Percentiles rank a stretch among this genome's conserved stretches.
Conservation (phyloP, 1,284 basidiomycete genomes). For the Malassezia equina region DNA sequence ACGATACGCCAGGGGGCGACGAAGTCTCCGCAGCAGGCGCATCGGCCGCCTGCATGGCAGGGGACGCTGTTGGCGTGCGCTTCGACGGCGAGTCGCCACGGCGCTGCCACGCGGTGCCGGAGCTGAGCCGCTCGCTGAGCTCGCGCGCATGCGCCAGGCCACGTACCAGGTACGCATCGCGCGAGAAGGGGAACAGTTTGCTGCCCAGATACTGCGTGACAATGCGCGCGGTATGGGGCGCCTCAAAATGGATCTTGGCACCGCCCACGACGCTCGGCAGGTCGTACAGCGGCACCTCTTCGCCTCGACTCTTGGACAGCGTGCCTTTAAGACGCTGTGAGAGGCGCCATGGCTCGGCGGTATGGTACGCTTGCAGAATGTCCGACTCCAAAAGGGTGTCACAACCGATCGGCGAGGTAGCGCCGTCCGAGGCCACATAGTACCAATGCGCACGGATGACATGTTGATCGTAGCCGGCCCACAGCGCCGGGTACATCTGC, state of each 20-base stretch:
- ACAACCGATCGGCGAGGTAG: slow-evolving; percentile 35
- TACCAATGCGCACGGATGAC: slow-evolving; percentile 48
- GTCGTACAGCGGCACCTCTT: slow-evolving; percentile 23
- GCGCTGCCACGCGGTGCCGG: slow-evolving; percentile 2
- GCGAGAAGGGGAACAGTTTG: slow-evolving; percentile 30
- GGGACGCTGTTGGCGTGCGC: background rate
- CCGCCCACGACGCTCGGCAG: slow-evolving; percentile 36
- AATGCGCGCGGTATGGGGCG: slow-evolving; percentile 44
- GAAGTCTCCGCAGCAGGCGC: background rate
- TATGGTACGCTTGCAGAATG: slow-evolving; percentile 45
- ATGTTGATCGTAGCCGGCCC: slow-evolving; percentile 45
- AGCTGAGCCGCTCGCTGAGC: slow-evolving; percentile 4
- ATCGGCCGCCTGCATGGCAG: background rate
- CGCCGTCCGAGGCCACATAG: slow-evolving; percentile 41
- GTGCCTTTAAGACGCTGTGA: slow-evolving; percentile 6
- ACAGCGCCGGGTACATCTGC: slow-evolving; percentile 47
- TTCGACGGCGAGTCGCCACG: background rate
- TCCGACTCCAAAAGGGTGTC: slow-evolving; percentile 39
- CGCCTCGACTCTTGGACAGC: slow-evolving; percentile 11
- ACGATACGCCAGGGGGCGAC: too few relatives aligned
- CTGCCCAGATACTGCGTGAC: slow-evolving; percentile 34
- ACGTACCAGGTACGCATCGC: slow-evolving; percentile 35
- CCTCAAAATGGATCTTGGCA: slow-evolving; percentile 40
- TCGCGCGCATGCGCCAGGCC: slow-evolving; percentile 33
- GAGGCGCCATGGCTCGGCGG: slow-evolving; percentile 45